Conservation (phyloP, 257 asterid species). For the Nicotiana undulata region DNA sequence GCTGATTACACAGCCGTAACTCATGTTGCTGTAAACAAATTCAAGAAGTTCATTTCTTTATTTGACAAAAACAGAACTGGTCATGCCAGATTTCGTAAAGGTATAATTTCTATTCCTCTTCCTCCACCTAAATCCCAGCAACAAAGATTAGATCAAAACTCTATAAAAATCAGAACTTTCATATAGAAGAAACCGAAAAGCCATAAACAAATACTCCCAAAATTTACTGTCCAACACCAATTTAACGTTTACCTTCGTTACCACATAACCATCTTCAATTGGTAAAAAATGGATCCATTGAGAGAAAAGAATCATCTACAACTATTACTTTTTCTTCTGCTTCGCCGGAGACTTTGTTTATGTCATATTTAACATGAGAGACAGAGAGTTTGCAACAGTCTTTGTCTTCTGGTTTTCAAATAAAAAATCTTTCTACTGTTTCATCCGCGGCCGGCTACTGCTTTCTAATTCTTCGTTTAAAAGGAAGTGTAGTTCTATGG, state of each 20-base stretch:
- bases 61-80: slow-evolving; percentile 75
- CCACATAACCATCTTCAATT: slow-evolving; percentile 53
- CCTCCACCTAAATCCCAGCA: background rate
- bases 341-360: slow-evolving; percentile 36
- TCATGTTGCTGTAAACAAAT: slow-evolving; percentile 66
- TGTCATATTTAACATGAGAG: slow-evolving; percentile 76
- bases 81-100: slow-evolving; percentile 89
- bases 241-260: slow-evolving; percentile 75
- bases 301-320: slow-evolving; percentile 56
- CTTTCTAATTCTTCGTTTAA: slow-evolving; percentile 50
- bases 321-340: slow-evolving; percentile 56
- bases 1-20: slow-evolving; percentile 55
- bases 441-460: slow-evolving; percentile 64
- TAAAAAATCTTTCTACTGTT: slow-evolving; percentile 58
- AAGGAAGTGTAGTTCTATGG: slow-evolving; percentile 64
- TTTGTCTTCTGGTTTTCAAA: slow-evolving; percentile 74
- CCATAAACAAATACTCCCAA: slow-evolving; percentile 19
- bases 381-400: slow-evolving; percentile 57
- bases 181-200: slow-evolving; percentile 25
- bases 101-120: slow-evolving; percentile 41
- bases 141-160: background rate
- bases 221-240: slow-evolving; percentile 53
- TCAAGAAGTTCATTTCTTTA: slow-evolving; percentile 64
- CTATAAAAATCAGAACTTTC: slow-evolving; percentile 13
- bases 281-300: slow-evolving; percentile 26